These are phyloP conservation scores for Selaginella moellendorffii DNA, from an alignment of 75 land plant species.

Conservation along the genomic window DNA sequence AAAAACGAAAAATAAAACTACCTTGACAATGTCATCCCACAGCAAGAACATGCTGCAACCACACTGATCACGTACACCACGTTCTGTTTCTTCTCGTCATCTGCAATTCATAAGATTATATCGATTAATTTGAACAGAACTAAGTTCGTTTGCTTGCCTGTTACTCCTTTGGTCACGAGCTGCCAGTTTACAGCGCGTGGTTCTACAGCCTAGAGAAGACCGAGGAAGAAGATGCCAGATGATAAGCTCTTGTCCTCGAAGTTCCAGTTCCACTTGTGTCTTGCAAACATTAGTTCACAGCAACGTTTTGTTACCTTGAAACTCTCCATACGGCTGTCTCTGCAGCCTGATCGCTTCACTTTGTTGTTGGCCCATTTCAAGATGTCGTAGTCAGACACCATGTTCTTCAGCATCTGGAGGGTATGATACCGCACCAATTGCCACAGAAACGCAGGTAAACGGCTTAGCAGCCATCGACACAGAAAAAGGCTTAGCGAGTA, in stretches of 20 bases:
- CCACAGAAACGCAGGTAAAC: conserved; percentile 3
- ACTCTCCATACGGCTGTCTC: neutral
- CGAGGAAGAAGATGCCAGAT: conserved; percentile 4
- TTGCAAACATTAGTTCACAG: neutral
- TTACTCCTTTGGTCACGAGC: conserved; percentile 9
- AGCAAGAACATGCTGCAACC: neutral
- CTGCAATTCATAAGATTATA: neutral
- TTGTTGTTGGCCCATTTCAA: neutral
- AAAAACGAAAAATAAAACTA: too few relatives aligned
- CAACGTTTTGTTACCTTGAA: conserved; percentile 2
- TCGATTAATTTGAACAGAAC: neutral
- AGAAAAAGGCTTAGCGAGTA: too few relatives aligned
- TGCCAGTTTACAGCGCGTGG: conserved; percentile 3
- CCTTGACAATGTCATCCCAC: conserved; percentile 10
- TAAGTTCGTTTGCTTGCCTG: neutral
- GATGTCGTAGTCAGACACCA: neutral
- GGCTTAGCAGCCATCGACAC: too few relatives aligned
- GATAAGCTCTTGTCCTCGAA: conserved; percentile 2
- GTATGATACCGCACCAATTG: neutral
- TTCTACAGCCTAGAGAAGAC: conserved; percentile 3
- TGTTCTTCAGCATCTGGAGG: neutral
- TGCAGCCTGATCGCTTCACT: neutral
- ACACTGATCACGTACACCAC: neutral
- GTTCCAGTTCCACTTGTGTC: neutral
- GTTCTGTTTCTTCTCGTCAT: conserved; percentile 9